These are phyloP conservation scores for Aquilaria sinensis DNA, from an alignment of 345 rosid species.

Conservation along the genomic window DNA sequence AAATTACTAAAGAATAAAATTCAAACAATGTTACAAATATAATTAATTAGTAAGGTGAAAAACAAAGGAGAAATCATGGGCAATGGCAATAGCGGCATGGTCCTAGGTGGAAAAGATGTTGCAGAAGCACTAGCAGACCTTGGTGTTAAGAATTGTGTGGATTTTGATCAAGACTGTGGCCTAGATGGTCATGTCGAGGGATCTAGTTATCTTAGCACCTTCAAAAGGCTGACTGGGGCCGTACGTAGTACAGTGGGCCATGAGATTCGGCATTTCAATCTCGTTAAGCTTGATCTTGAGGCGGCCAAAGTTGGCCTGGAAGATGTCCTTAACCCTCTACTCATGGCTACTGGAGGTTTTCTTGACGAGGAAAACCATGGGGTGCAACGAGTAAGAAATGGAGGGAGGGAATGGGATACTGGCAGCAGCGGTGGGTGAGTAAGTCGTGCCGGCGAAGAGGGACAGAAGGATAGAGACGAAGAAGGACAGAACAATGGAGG, in stretches of 20 bases:
- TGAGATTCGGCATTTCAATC: constrained; percentile 84
- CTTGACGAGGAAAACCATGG: constrained; percentile 71
- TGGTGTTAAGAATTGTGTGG: too few species aligned
- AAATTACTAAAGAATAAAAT: too few species aligned
- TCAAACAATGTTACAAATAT: too few species aligned
- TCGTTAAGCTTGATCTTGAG: constrained; percentile 77
- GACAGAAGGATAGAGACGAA: too few species aligned
- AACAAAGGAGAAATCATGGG: constrained; percentile 80
- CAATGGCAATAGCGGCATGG: constrained; percentile 86
- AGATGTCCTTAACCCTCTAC: constrained; percentile 81
- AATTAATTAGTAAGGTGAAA: constrained; percentile 31
- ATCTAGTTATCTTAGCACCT: constrained; percentile 80
- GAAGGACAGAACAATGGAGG: not conserved
- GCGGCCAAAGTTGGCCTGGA: constrained; percentile 89
- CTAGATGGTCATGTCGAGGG: constrained; percentile 24
- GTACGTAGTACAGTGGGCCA: constrained; percentile 68
- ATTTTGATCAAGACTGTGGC: too few species aligned
- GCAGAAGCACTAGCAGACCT: too few species aligned
- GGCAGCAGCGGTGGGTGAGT: too few species aligned
- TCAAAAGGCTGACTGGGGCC: constrained; percentile 82
- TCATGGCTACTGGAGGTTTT: constrained; percentile 70
- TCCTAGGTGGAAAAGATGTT: constrained; percentile 44
- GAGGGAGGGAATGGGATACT: too few species aligned
- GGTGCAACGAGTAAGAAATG: not conserved
- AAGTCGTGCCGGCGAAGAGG: not conserved